phyloP scores from a whole-genome alignment of 148 eudicot species.

The Agrostemma githago region DNA sequence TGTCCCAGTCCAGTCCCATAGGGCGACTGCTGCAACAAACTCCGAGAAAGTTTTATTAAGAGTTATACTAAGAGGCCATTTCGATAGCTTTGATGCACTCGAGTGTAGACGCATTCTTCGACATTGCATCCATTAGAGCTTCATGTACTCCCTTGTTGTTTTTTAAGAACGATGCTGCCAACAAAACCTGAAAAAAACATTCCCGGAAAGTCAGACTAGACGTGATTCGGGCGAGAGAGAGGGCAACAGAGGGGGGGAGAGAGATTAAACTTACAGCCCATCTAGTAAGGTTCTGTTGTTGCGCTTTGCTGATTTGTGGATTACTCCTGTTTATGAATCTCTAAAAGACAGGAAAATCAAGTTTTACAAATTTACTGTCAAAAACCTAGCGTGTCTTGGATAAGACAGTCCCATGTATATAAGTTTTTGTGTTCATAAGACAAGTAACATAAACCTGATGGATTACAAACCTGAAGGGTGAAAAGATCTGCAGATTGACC shows the following conservation, averaged over 20 bases:
- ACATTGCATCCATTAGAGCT: slow-evolving; percentile 80
- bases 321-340: slow-evolving; percentile 89
- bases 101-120: slow-evolving; percentile 64
- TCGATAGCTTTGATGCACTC: slow-evolving; percentile 89
- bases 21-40: too few species aligned
- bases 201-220: background rate
- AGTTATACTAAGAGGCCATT: slow-evolving; percentile 33
- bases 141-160: slow-evolving; percentile 66
- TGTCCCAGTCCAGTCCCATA: background rate
- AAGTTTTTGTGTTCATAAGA: background rate
- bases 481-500: slow-evolving; percentile 99
- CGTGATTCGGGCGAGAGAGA: background rate
- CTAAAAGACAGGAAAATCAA: slow-evolving; percentile 36
- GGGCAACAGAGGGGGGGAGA: background rate
- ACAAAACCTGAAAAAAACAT: slow-evolving; percentile 54
- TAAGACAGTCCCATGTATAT: background rate
- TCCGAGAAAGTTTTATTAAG: too few species aligned
- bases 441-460: background rate
- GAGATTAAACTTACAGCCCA: slow-evolving; percentile 84
- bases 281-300: slow-evolving; percentile 95
- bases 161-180: slow-evolving; percentile 76
- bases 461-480: slow-evolving; percentile 70
- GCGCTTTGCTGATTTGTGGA: slow-evolving; percentile 63
- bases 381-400: background rate
- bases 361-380: background rate